These are phyloP conservation scores for Volvox reticuliferus DNA, from an alignment of 139 green algal genomes.

Conservation along the genomic window DNA sequence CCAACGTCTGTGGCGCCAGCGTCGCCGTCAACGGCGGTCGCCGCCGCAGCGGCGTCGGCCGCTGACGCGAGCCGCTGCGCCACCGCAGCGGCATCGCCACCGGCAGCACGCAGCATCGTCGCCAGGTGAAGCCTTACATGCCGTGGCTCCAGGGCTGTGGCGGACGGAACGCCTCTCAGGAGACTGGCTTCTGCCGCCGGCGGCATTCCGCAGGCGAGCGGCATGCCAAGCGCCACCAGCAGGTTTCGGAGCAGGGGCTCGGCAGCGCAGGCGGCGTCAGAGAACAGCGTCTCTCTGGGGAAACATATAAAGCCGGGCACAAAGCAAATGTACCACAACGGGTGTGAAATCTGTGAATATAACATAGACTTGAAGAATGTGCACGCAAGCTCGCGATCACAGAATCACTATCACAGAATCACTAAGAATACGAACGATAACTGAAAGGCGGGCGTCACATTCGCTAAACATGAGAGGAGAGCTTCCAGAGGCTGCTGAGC, in stretches of 20 bases:
- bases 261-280: constrained; percentile 42
- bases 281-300: constrained; percentile 43
- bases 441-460: too few relatives aligned
- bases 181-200: constrained; percentile 8
- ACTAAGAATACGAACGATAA: too few relatives aligned
- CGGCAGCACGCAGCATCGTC: constrained; percentile 3
- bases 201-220: constrained; percentile 51
- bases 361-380: too few relatives aligned
- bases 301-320: too few relatives aligned
- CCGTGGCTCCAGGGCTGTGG: background rate
- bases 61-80: background rate
- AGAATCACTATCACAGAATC: too few relatives aligned
- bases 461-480: too few relatives aligned
- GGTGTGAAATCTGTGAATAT: too few relatives aligned
- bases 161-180: constrained; percentile 34
- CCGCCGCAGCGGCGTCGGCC: background rate
- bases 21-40: too few relatives aligned
- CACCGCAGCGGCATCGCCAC: constrained; percentile 8
- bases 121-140: constrained; percentile 43
- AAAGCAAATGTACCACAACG: too few relatives aligned
- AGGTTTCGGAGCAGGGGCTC: constrained; percentile 35
- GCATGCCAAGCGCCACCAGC: constrained; percentile 55
- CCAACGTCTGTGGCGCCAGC: background rate
- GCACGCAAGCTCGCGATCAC: too few relatives aligned
- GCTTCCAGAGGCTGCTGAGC: too few relatives aligned